These are phyloP conservation scores for Vicia faba DNA, from an alignment of 306 rosid species.

Conservation along the genomic window DNA sequence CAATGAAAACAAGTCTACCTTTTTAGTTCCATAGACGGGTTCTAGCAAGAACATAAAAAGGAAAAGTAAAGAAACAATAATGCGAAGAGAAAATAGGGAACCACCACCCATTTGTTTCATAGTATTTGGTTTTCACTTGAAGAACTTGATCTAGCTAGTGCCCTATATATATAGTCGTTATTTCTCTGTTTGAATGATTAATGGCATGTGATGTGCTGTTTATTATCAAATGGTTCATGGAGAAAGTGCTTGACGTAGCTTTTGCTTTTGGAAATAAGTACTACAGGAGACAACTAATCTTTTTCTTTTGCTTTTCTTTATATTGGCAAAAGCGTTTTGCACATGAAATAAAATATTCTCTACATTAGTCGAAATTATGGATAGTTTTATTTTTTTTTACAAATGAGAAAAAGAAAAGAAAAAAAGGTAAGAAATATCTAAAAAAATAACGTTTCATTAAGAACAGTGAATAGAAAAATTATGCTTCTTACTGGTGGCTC, in stretches of 20 bases:
- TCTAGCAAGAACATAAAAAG: constrained; percentile 21
- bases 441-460: no score
- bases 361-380: no score
- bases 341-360: no score
- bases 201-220: not conserved
- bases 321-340: not conserved
- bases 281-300: not conserved
- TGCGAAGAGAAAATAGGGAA: constrained; percentile 20
- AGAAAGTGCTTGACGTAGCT: constrained; percentile 2
- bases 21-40: constrained; percentile 35
- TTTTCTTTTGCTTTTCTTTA: constrained; percentile 10
- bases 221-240: not conserved
- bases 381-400: no score
- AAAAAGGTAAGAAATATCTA: no score
- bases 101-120: constrained; percentile 25
- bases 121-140: not conserved
- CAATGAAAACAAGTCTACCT: constrained; percentile 5
- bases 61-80: constrained; percentile 21
- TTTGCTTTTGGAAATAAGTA: not conserved
- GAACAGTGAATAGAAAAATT: no score
- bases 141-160: not conserved
- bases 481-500: no score
- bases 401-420: no score
- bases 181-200: not conserved
- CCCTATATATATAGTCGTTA: not conserved